Evolutionary conservation across 148 eudicot species (phyloP).

Genomic region (Vaccinium corymbosum): DNA sequence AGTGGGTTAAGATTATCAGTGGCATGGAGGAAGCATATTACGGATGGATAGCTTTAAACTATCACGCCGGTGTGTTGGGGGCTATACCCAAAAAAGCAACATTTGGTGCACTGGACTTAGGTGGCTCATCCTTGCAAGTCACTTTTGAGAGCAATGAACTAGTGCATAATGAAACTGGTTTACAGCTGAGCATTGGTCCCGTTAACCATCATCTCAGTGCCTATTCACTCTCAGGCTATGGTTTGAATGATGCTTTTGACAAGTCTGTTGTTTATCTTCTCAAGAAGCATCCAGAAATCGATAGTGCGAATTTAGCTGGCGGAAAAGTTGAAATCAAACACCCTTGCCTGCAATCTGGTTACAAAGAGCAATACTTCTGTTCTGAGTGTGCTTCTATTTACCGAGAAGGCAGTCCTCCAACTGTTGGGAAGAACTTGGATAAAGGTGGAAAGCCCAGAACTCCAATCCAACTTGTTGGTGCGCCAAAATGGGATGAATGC

Average conservation of each 20-base stretch:
- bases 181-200: slow-evolving; percentile 83
- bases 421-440: slow-evolving; percentile 29
- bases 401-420: slow-evolving; percentile 43
- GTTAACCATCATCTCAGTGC: slow-evolving; percentile 91
- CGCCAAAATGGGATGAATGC: slow-evolving; percentile 91
- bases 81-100: slow-evolving; percentile 68
- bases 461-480: slow-evolving; percentile 64
- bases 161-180: slow-evolving; percentile 55
- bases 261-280: slow-evolving; percentile 83
- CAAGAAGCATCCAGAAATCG: slow-evolving; percentile 49
- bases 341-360: slow-evolving; percentile 90
- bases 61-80: slow-evolving; percentile 68
- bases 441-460: slow-evolving; percentile 60
- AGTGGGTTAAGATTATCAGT: slow-evolving; percentile 84
- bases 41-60: slow-evolving; percentile 97
- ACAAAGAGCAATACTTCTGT: slow-evolving; percentile 65
- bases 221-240: slow-evolving; percentile 91
- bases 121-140: slow-evolving; percentile 97
- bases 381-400: slow-evolving; percentile 61
- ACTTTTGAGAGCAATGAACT: slow-evolving; percentile 82
- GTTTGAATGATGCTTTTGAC: slow-evolving; percentile 97
- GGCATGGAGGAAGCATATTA: slow-evolving; percentile 98
- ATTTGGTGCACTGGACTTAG: slow-evolving; percentile 93
- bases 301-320: slow-evolving; percentile 41
- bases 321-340: slow-evolving; percentile 73